Conservation (phyloP, 305 asterid genomes). For the Solanum chacoense region DNA sequence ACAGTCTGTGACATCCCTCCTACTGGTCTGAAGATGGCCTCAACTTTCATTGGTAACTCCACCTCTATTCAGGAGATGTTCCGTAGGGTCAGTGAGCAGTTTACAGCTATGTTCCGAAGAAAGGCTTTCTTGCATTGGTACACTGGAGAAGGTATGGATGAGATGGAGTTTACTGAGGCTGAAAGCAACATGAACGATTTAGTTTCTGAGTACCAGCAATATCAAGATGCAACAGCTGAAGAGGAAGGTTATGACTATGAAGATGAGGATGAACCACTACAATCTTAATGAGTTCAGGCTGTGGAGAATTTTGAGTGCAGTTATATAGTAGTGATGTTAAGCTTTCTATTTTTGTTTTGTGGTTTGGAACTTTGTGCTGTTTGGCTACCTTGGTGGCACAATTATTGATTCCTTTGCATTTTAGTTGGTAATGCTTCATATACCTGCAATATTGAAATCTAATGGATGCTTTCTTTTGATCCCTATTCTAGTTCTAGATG, state of each 20-base stretch:
- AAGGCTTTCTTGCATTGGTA: conserved; percentile 72
- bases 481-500: not conserved
- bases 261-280: not conserved
- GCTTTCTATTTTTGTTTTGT: not conserved
- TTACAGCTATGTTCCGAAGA: conserved; percentile 58
- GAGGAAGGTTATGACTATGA: conserved; percentile 5
- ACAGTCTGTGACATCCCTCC: conserved; percentile 63
- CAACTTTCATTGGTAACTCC: conserved; percentile 57
- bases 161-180: conserved; percentile 62
- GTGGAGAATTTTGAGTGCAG: not conserved
- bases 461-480: not conserved
- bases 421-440: not conserved
- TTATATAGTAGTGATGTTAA: not conserved
- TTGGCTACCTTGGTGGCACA: conserved; percentile 2
- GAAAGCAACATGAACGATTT: conserved; percentile 63
- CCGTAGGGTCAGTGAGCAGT: conserved; percentile 58
- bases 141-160: conserved; percentile 67
- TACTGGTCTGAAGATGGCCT: conserved; percentile 51
- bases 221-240: conserved; percentile 43
- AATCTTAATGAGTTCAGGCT: not conserved
- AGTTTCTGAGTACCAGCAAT: conserved; percentile 59
- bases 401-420: not conserved
- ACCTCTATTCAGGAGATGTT: conserved; percentile 64
- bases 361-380: not conserved
- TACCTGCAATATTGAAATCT: not conserved